Evolutionary conservation across 1,139 yeast species (phyloP).

Genomic region (Pichia terricola): DNA sequence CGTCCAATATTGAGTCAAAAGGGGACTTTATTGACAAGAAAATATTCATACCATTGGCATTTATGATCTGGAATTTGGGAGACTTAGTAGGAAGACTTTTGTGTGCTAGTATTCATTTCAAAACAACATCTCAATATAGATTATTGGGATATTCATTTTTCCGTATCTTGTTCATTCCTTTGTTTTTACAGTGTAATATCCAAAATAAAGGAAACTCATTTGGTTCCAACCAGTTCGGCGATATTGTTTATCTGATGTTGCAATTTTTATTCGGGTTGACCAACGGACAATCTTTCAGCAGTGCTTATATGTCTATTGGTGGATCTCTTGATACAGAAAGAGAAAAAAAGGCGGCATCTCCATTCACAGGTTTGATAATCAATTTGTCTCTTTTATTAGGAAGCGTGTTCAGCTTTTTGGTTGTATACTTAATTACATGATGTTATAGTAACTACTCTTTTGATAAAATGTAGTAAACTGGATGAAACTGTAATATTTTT

Average conservation of each 20-base stretch:
- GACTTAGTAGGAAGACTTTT: slow-evolving; percentile 70
- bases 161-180: slow-evolving; percentile 49
- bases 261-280: slow-evolving; percentile 78
- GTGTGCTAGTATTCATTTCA: slow-evolving; percentile 43
- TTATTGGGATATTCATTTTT: slow-evolving; percentile 43
- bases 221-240: slow-evolving; percentile 36
- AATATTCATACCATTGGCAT: slow-evolving; percentile 67
- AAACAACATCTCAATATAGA: slow-evolving; percentile 32
- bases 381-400: slow-evolving; percentile 73
- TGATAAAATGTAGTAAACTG: too few species aligned
- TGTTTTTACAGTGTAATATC: slow-evolving; percentile 61
- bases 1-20: slow-evolving; percentile 53
- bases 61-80: slow-evolving; percentile 81
- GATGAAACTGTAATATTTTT: too few species aligned
- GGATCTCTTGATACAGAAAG: slow-evolving; percentile 44
- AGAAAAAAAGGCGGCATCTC: slow-evolving; percentile 90
- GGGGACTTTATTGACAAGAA: slow-evolving; percentile 29
- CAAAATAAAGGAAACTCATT: slow-evolving; percentile 28
- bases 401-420: slow-evolving; percentile 59
- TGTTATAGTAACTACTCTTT: too few species aligned
- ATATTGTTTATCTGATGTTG: slow-evolving; percentile 53
- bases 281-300: slow-evolving; percentile 77
- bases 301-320: slow-evolving; percentile 76
- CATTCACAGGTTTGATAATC: slow-evolving; percentile 71
- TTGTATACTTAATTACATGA: slow-evolving; percentile 30